Base-by-base conservation (phyloP, 805 yeast species). In the Ogataea trehaloabstinens region DNA sequence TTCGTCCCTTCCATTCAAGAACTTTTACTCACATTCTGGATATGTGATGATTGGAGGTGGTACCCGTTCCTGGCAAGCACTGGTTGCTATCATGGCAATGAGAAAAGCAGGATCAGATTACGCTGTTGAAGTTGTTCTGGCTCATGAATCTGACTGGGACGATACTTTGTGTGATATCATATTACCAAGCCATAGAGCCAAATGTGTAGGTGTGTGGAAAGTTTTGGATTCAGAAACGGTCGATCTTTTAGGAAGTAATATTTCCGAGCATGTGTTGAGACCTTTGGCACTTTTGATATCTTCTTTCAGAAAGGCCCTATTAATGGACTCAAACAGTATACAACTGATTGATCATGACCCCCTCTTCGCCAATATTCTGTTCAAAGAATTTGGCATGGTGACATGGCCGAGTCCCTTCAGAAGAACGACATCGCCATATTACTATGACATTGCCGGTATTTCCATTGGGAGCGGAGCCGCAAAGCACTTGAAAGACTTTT, bases 361-460 rank as follows among this genome's bases (percentile, higher is more conserved):
- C 1, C 38, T 61, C 29, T 60, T 63, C 24, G 31, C 45, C 2
- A 42, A 49, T n/a, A 67, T 70, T 30, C 74, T 81, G 5, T 80
- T 70, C 53, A 37, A 45, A n/a, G 57, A 67, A 6, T 56, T 64
- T 13, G 86, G 87, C 1, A 58, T 82, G 52, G 66, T 82, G 19
- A 65, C 76, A 4, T 82, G 87, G 88, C 87, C 87, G 1, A 86
- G 80, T 56, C 75, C 76, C 43, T 81, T 87, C 85, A 68, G 73
- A 51, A 67, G 87, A 41, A 74, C 82, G 3, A 78, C 85, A 0
- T 67, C 80, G 3, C 85, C 86, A 6, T 60, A 63, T 31, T 78
- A 71, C 48, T 82, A 78, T 53, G 62, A 71, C 15, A 48, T 52
- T 19, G 41, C 50, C 1, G 51, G 56, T 8, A 38, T 45, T 28